Evolutionary conservation across 2,329 filamentous ascomycete species (phyloP).

Genomic region (Exophiala viscosa): DNA sequence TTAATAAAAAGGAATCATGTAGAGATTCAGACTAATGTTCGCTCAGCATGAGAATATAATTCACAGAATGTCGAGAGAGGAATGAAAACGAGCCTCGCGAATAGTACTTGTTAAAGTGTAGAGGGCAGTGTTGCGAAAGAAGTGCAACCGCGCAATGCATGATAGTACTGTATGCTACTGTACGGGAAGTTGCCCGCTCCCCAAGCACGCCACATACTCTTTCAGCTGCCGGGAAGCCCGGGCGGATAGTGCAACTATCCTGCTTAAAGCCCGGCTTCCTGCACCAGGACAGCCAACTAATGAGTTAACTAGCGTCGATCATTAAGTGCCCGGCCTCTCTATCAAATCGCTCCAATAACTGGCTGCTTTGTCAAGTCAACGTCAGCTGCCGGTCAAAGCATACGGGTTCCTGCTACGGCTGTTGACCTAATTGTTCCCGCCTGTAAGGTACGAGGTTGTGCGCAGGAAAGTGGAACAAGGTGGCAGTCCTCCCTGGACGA

Average conservation of each 20-base stretch:
- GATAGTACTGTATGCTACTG: not conserved
- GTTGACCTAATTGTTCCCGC: not conserved
- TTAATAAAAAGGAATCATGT: constrained; percentile 8
- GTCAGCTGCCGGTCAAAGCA: not conserved
- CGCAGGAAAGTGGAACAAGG: not conserved
- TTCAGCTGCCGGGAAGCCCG: too few species aligned
- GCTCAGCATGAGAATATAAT: constrained; percentile 6
- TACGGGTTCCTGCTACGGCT: not conserved
- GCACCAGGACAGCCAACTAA: too few species aligned
- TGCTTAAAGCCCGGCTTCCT: too few species aligned
- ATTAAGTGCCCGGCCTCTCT: too few species aligned
- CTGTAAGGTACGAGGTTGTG: not conserved
- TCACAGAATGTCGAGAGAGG: not conserved
- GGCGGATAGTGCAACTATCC: too few species aligned
- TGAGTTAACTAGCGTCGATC: too few species aligned
- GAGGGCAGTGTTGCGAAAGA: not conserved
- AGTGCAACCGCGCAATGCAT: not conserved
- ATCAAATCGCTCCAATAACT: not conserved
- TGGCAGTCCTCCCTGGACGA: too few species aligned
- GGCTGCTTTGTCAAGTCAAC: not conserved
- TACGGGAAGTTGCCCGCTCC: not conserved
- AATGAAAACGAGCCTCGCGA: not conserved
- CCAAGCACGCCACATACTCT: too few species aligned
- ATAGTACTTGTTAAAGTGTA: not conserved
- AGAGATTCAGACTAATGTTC: not conserved